Evolutionary conservation across 805 yeast genomes (phyloP).

Genomic region (Middelhovenomyces tepae): DNA sequence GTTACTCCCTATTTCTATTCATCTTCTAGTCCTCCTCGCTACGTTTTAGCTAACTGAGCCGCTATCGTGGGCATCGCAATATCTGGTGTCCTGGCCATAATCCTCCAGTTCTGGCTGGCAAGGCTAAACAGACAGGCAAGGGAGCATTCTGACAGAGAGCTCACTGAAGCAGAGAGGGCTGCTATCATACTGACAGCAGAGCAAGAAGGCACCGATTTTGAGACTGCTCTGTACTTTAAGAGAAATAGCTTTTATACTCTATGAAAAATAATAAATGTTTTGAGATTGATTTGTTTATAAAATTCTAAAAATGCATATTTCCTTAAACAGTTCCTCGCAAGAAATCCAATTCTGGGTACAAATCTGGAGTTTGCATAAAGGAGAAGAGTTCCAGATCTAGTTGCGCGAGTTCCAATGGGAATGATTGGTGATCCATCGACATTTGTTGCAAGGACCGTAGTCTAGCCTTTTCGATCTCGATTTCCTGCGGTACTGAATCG

Average conservation of each 20-base stretch:
- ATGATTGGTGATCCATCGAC: too few species aligned
- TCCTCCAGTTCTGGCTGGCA: conserved; percentile 6
- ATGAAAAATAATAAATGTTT: not conserved
- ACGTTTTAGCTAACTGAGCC: conserved; percentile 6
- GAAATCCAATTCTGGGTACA: conserved; percentile 6
- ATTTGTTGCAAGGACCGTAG: too few species aligned
- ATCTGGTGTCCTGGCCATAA: conserved; percentile 5
- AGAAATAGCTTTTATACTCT: conserved; percentile 5
- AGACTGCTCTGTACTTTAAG: conserved; percentile 5
- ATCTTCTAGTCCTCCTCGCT: too few species aligned
- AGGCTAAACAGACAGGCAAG: conserved; percentile 5
- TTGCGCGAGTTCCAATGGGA: not conserved
- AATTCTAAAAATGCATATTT: not conserved
- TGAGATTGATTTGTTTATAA: too few species aligned
- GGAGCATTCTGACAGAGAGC: conserved; percentile 3
- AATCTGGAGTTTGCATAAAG: conserved; percentile 5
- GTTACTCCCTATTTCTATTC: too few species aligned
- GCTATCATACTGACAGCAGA: conserved; percentile 6
- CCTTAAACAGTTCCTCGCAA: not conserved
- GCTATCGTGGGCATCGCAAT: conserved; percentile 7
- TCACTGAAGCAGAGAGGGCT: conserved; percentile 6
- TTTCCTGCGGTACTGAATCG: too few species aligned
- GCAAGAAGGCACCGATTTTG: conserved; percentile 9
- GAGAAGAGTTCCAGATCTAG: conserved; percentile 2
- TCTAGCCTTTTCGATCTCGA: too few species aligned